phyloP scores from a whole-genome alignment of 352 stramenopile genomes.

The Phytopythium helicoides region DNA sequence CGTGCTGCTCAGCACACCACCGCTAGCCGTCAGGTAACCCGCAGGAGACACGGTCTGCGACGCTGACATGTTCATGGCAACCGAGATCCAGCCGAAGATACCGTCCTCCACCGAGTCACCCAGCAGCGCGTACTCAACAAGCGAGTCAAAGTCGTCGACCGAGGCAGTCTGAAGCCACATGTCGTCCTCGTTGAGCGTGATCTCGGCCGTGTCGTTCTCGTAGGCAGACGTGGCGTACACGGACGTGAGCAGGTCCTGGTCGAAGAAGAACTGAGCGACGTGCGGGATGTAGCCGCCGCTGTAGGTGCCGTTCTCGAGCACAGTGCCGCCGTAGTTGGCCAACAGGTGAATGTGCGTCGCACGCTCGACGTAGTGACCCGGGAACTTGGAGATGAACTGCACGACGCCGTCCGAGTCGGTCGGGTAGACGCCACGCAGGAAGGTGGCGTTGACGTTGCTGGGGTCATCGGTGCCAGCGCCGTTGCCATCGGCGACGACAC shows the following conservation, averaged over 20 bases:
- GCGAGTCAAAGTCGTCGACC: conserved; percentile 10
- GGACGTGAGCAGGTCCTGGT: conserved; percentile 18
- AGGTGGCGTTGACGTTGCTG: conserved; percentile 24
- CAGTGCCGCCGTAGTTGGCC: conserved; percentile 14
- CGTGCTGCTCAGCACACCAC: conserved; percentile 1
- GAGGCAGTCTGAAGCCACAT: conserved; percentile 4
- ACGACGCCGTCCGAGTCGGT: conserved; percentile 23
- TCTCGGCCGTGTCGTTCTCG: conserved; percentile 11
- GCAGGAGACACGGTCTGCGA: conserved; percentile 3
- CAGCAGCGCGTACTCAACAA: conserved; percentile 14
- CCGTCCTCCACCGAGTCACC: conserved; percentile 11
- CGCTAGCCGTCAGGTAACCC: conserved; percentile 3
- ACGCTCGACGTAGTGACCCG: conserved; percentile 18
- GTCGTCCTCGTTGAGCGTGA: conserved; percentile 17
- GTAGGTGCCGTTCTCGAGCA: conserved; percentile 22
- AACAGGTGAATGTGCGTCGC: conserved; percentile 19
- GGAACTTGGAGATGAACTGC: conserved; percentile 20
- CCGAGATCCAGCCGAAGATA: conserved; percentile 17
- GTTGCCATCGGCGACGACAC: conserved; percentile 18
- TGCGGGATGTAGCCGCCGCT: conserved; percentile 15
- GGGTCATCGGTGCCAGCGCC: conserved; percentile 13
- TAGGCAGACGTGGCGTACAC: conserved; percentile 12
- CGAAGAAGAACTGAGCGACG: conserved; percentile 26
- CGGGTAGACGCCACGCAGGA: conserved; percentile 16
- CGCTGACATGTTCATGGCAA: conserved; percentile 20